phyloP scores from a whole-genome alignment of 176 grass and related monocot genomes.

The Oryza punctata region DNA sequence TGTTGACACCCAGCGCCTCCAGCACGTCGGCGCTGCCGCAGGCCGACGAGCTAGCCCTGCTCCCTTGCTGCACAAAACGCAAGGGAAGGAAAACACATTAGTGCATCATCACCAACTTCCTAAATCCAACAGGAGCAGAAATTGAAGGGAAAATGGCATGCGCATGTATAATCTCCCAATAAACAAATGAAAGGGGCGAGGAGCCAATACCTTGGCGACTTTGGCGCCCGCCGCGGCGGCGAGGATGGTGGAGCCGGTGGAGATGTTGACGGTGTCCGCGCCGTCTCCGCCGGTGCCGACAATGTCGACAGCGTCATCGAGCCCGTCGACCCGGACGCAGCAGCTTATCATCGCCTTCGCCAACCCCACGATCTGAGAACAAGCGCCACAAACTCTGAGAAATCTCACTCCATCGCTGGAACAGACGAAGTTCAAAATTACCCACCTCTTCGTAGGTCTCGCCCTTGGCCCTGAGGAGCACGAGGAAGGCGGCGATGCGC shows the following conservation, averaged over 20 bases:
- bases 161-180: too few relatives aligned
- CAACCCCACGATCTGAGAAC: slow-evolving; percentile 78
- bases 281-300: slow-evolving; percentile 96
- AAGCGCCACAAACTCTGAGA: not conserved
- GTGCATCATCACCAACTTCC: not conserved
- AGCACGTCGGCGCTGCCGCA: slow-evolving; percentile 97
- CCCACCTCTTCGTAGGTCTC: slow-evolving; percentile 90
- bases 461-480: slow-evolving; percentile 91
- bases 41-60: slow-evolving; percentile 90
- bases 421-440: not conserved
- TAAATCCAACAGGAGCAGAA: not conserved
- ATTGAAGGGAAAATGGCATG: not conserved
- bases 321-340: slow-evolving; percentile 60
- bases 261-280: slow-evolving; percentile 94
- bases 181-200: not conserved
- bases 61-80: slow-evolving; percentile 72
- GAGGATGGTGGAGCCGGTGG: slow-evolving; percentile 84
- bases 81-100: not conserved
- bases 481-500: slow-evolving; percentile 86
- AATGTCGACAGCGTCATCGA: slow-evolving; percentile 76
- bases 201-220: slow-evolving; percentile 68
- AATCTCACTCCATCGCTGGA: not conserved
- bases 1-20: slow-evolving; percentile 82
- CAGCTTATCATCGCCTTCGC: slow-evolving; percentile 84
- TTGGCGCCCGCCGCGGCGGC: slow-evolving; percentile 84